Evolutionary conservation across 169 alveolate genomes (phyloP).

Genomic region (Babesia ovata): DNA sequence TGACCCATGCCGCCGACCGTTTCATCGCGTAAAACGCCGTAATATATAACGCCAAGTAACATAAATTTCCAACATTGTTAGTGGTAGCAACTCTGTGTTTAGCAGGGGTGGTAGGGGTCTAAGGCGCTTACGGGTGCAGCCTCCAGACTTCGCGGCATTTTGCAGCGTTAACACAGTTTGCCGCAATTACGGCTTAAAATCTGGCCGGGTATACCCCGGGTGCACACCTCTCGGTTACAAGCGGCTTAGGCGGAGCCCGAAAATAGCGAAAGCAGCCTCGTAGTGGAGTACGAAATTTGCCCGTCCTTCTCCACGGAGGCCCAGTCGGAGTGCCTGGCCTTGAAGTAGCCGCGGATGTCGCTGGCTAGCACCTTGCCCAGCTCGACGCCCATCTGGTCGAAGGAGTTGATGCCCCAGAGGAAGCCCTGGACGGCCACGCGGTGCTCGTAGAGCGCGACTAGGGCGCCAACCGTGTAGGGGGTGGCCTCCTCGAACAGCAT

Average conservation of each 20-base stretch:
- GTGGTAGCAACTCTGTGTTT: too few species aligned
- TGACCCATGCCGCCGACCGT: slow-evolving; percentile 23
- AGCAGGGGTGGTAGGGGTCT: too few species aligned
- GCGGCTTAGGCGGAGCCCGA: not conserved
- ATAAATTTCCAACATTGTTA: too few species aligned
- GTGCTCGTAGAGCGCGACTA: slow-evolving; percentile 97
- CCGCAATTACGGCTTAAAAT: too few species aligned
- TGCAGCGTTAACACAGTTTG: too few species aligned
- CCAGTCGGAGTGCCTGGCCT: slow-evolving; percentile 47
- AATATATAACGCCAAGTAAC: not conserved
- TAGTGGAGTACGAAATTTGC: slow-evolving; percentile 65
- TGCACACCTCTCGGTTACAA: not conserved
- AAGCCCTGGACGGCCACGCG: slow-evolving; percentile 94
- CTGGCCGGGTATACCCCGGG: not conserved
- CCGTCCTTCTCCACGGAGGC: slow-evolving; percentile 44
- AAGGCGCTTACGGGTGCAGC: too few species aligned
- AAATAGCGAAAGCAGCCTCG: slow-evolving; percentile 36
- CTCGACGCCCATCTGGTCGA: slow-evolving; percentile 98
- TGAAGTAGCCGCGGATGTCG: slow-evolving; percentile 71
- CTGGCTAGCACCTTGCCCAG: slow-evolving; percentile 84
- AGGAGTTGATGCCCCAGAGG: slow-evolving; percentile 94
- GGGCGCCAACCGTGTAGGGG: slow-evolving; percentile 90
- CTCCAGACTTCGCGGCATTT: too few species aligned
- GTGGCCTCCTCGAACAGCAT: slow-evolving; percentile 85
- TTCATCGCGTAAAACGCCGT: slow-evolving; percentile 12